phyloP scores from a whole-genome alignment of 2,329 filamentous ascomycete species.

The Pseudocercospora cruenta region DNA sequence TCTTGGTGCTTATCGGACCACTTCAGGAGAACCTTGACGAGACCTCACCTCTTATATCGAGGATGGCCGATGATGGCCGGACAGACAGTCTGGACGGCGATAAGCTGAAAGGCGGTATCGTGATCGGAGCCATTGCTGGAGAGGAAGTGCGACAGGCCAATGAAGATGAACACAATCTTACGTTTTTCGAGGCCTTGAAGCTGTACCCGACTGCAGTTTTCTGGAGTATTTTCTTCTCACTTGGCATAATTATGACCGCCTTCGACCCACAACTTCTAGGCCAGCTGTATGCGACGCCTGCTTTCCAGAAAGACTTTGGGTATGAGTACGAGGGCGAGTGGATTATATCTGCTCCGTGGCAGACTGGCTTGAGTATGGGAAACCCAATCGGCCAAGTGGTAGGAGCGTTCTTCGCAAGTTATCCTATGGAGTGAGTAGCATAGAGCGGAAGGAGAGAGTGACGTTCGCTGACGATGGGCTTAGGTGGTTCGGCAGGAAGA shows the following conservation, averaged over 20 bases:
- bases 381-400: conserved; percentile 62
- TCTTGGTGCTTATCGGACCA: neutral
- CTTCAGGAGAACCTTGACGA: neutral
- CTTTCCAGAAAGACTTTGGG: conserved; percentile 62
- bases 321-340: conserved; percentile 50
- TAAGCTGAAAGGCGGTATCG: conserved; percentile 31
- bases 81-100: conserved; percentile 7
- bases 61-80: conserved; percentile 4
- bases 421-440: conserved; percentile 34
- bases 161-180: conserved; percentile 34
- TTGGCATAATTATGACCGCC: conserved; percentile 62
- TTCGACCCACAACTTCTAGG: conserved; percentile 69
- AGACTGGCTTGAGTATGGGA: conserved; percentile 51
- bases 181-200: conserved; percentile 42
- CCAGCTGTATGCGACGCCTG: conserved; percentile 63
- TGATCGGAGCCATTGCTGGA: conserved; percentile 34
- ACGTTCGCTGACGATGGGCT: neutral
- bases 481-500: conserved; percentile 36
- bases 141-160: conserved; percentile 32
- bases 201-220: conserved; percentile 46
- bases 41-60: neutral
- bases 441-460: neutral
- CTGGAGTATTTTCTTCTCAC: conserved; percentile 64
- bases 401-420: conserved; percentile 52
- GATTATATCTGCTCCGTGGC: conserved; percentile 45